These are phyloP conservation scores for Tritrichomonas foetus DNA, from an alignment of 208 protist genomes.

Conservation along the genomic window DNA sequence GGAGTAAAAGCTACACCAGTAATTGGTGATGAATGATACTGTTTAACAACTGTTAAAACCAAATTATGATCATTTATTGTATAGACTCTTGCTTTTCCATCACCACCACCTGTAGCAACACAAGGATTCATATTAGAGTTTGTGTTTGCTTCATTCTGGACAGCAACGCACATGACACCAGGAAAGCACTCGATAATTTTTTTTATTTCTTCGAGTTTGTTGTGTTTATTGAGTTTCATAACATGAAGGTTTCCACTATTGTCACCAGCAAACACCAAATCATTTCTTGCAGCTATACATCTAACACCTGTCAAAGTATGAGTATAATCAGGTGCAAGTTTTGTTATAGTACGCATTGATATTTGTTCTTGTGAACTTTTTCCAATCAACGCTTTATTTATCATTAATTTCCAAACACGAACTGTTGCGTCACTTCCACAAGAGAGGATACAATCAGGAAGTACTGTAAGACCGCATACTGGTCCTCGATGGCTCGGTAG, in stretches of 20 bases:
- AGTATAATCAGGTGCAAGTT: not conserved
- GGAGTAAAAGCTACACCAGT: not conserved
- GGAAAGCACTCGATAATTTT: not conserved
- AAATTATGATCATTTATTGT: not conserved
- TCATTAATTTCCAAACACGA: not conserved
- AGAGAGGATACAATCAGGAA: not conserved
- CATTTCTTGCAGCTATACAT: not conserved
- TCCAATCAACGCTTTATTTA: not conserved
- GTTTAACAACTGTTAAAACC: not conserved
- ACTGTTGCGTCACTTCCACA: constrained; percentile 14
- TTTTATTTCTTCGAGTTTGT: not conserved
- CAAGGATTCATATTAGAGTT: not conserved
- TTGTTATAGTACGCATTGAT: not conserved
- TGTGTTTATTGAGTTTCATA: not conserved
- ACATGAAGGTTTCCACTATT: not conserved
- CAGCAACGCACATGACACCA: not conserved
- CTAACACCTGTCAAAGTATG: not conserved
- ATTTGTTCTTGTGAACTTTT: constrained; percentile 16
- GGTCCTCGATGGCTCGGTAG: not conserved
- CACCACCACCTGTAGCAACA: not conserved
- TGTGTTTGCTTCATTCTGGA: not conserved
- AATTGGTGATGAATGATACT: not conserved
- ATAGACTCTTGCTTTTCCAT: not conserved
- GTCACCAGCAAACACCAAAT: not conserved
- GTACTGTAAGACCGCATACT: not conserved